Base-by-base conservation (phyloP, 2,329 filamentous ascomycete genomes). In the Teratosphaeria epicoccoides region DNA sequence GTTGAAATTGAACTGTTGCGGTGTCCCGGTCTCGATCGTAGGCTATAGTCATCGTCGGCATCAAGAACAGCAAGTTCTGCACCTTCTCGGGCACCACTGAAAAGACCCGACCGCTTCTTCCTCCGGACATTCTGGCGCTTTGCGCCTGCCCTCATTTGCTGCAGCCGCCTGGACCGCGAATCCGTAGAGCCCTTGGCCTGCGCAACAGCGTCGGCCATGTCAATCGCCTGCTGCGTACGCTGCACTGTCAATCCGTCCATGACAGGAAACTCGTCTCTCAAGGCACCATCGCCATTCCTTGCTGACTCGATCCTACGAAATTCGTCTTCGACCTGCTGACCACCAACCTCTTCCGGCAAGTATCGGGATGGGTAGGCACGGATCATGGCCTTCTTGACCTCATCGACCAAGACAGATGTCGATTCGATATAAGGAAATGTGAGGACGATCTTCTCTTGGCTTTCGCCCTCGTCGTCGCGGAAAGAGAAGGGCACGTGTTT, bases 401-500 rank as follows among this genome's bases (percentile, higher is more conserved):
- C 64, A 47, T 70, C 69, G 14, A 81, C 71, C n/a, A 70, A 55
- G 2, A 70, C 67, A 45, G 74, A 71, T 11, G 69, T 66, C 6
- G 73, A 63, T 6, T 69, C 62, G 28, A 80, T 66, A 1, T 74
- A 66, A 20, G 73, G 69, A 47, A 73, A 69, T 10, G 71, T 70
- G 24, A 82, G 59, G 14, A 83, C 72, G 4, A 67, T 70, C 50
- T 73, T 77, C n/a, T 70, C 75, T 17, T 75, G 68, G 59, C 73
- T 72, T 4, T 71, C 59, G 1, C 76, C 76, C 51, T 73, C 72
- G 25, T 62, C 66, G 17, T 73, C 70, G 53, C 67, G 70, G 56
- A 78, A 78, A 14, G 70, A 70, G 59, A 81, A 81, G 1, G 67
- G 72, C 45, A 78, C 62, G 54, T 76, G 75, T 46, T 73, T 76